Percentiles rank a stretch among this genome's conserved stretches.
Evolutionary conservation across 225 moss, liverwort and hornwort genomes (phyloP).

Genomic region (Polytrichum commune): DNA sequence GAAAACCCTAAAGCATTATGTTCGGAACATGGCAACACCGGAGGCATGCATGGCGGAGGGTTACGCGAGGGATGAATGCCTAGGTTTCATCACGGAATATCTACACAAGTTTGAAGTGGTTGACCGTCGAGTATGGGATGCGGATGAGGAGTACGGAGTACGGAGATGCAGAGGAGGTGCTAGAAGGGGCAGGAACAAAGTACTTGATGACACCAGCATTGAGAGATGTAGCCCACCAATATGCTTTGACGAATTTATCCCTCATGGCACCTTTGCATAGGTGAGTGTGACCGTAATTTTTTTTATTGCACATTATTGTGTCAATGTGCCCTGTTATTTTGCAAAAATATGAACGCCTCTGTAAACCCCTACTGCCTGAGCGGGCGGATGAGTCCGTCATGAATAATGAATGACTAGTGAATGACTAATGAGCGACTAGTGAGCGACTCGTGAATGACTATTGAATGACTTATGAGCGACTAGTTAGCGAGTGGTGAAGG

Average conservation of each 20-base stretch:
- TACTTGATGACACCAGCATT: not conserved
- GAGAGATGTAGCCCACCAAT: not conserved
- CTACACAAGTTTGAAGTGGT: not conserved
- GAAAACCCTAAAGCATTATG: conserved; percentile 3
- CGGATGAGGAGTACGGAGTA: no score
- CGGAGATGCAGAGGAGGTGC: not conserved
- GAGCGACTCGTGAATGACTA: no score
- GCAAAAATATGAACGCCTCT: no score
- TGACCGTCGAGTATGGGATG: not conserved
- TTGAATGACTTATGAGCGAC: no score
- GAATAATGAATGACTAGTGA: no score
- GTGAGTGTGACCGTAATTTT: not conserved
- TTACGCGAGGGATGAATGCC: not conserved
- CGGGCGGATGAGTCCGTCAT: no score
- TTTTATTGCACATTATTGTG: no score
- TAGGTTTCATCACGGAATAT: not conserved
- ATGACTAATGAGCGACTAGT: no score
- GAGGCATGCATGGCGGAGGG: conserved; percentile 5
- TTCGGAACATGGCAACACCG: not conserved
- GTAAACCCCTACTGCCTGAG: no score
- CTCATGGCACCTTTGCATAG: not conserved
- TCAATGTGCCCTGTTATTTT: no score
- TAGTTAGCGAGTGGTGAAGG: no score
- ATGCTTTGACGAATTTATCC: not conserved
- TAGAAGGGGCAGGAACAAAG: not conserved